Conservation (phyloP, 352 stramenopile species). For the Phytophthora syringae region DNA sequence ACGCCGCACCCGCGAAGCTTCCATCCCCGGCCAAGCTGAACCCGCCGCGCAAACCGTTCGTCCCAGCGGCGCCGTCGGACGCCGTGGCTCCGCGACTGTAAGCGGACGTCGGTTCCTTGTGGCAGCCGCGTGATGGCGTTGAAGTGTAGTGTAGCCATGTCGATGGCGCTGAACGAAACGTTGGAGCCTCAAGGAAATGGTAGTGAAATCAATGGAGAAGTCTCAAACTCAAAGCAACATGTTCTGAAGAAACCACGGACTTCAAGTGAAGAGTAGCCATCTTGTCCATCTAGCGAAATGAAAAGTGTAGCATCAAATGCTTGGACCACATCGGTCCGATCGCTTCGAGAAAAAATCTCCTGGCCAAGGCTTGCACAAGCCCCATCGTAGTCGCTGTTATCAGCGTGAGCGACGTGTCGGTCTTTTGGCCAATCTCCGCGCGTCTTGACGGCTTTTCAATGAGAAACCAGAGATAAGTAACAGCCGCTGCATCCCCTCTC, state of each 20-base stretch:
- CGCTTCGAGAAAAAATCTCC: constrained; percentile 25
- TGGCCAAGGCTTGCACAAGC: constrained; percentile 15
- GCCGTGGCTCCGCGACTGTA: constrained; percentile 62
- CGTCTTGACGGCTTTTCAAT: constrained; percentile 17
- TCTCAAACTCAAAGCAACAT: background rate
- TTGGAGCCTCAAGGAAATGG: background rate
- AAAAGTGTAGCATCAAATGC: constrained; percentile 4
- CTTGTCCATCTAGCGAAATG: constrained; percentile 18
- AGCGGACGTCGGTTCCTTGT: constrained; percentile 2
- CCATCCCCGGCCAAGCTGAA: constrained; percentile 53
- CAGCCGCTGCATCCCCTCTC: background rate
- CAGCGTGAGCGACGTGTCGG: constrained; percentile 10
- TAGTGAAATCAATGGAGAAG: background rate
- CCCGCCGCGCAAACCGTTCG: constrained; percentile 64
- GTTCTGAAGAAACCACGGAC: too few species aligned
- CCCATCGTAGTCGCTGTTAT: constrained; percentile 20
- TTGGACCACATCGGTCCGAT: constrained; percentile 2
- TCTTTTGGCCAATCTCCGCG: constrained; percentile 20
- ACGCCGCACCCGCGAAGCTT: constrained; percentile 6
- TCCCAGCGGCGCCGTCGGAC: constrained; percentile 55
- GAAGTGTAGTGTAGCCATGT: constrained; percentile 37
- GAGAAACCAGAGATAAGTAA: constrained; percentile 11
- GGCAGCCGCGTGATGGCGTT: constrained; percentile 13
- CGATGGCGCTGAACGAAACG: too few species aligned
- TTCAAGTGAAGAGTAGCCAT: constrained; percentile 20